Evolutionary conservation across 1,284 basidiomycete genomes (phyloP).

Genomic region (Phenoliferia sp.): DNA sequence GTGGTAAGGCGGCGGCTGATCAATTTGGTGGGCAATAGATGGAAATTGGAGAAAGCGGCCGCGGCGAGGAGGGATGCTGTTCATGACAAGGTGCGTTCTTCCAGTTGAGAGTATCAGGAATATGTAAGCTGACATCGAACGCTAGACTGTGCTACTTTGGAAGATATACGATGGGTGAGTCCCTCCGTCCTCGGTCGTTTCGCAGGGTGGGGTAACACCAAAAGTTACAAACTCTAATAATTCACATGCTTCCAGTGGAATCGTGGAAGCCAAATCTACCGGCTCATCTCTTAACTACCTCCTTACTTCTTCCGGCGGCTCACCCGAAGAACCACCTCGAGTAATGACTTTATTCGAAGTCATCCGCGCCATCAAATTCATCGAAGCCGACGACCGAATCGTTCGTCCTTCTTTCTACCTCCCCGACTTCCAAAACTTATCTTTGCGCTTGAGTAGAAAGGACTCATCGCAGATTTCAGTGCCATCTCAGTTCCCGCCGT

Average conservation of each 20-base stretch:
- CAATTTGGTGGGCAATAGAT: no score
- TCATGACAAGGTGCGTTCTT: conserved; percentile 19
- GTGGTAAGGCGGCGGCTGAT: neutral
- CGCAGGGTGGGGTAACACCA: neutral
- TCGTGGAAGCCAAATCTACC: conserved; percentile 35
- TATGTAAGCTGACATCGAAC: neutral
- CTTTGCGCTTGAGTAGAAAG: conserved; percentile 30
- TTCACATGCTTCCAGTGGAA: conserved; percentile 28
- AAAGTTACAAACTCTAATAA: neutral
- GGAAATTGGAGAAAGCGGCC: neutral
- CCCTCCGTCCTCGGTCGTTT: neutral
- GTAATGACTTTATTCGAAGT: conserved; percentile 40
- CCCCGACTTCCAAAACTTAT: neutral
- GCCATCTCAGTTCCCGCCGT: conserved; percentile 41
- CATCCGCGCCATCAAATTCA: conserved; percentile 40
- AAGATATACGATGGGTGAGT: conserved; percentile 33
- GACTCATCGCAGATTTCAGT: conserved; percentile 46
- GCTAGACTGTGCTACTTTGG: conserved; percentile 29
- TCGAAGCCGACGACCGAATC: neutral
- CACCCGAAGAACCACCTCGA: neutral
- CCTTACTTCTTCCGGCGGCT: conserved; percentile 24
- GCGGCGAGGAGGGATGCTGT: conserved; percentile 27
- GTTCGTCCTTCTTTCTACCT: no score
- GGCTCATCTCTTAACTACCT: conserved; percentile 34
- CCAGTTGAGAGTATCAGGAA: neutral